These are phyloP conservation scores for Tricholoma sp. DNA, from an alignment of 768 basidiomycete genomes.

Conservation along the genomic window DNA sequence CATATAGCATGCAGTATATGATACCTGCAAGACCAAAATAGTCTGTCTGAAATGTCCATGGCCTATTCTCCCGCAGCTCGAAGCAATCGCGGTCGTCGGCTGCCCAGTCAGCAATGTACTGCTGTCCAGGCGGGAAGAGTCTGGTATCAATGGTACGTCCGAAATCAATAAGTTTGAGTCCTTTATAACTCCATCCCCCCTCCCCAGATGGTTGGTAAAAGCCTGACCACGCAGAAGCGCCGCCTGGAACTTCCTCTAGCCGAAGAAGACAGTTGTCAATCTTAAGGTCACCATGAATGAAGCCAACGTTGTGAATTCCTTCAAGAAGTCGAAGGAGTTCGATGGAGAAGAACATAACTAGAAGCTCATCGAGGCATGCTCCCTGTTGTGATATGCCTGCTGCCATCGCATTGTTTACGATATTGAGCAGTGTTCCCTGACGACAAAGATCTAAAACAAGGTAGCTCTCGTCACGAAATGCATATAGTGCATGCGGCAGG, in stretches of 20 bases:
- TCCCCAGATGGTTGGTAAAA: slow-evolving; percentile 76
- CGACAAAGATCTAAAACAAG: slow-evolving; percentile 83
- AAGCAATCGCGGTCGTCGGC: slow-evolving; percentile 89
- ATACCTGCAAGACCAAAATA: slow-evolving; percentile 96
- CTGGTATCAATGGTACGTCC: slow-evolving; percentile 89
- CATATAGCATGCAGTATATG: slow-evolving; percentile 93
- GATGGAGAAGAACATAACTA: slow-evolving; percentile 93
- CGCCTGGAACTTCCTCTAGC: slow-evolving; percentile 76
- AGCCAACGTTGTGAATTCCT: slow-evolving; percentile 72
- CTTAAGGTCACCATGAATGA: slow-evolving; percentile 98
- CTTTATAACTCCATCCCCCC: slow-evolving; percentile 84
- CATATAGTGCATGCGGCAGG: slow-evolving; percentile 73
- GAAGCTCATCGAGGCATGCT: slow-evolving; percentile 83
- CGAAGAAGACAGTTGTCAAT: slow-evolving; percentile 98
- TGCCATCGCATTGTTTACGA: slow-evolving; percentile 77
- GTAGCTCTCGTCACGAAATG: slow-evolving; percentile 85
- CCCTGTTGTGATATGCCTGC: slow-evolving; percentile 78
- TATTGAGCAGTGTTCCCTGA: slow-evolving; percentile 89
- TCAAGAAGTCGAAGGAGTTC: slow-evolving; percentile 84
- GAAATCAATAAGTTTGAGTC: slow-evolving; percentile 93
- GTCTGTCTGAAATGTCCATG: slow-evolving; percentile 96
- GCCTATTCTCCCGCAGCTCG: slow-evolving; percentile 75
- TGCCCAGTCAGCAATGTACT: slow-evolving; percentile 83
- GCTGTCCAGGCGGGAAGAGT: slow-evolving; percentile 75
- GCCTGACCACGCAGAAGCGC: slow-evolving; percentile 62